Conservation (phyloP, 2,329 filamentous ascomycete species). For the Alternaria dauci region DNA sequence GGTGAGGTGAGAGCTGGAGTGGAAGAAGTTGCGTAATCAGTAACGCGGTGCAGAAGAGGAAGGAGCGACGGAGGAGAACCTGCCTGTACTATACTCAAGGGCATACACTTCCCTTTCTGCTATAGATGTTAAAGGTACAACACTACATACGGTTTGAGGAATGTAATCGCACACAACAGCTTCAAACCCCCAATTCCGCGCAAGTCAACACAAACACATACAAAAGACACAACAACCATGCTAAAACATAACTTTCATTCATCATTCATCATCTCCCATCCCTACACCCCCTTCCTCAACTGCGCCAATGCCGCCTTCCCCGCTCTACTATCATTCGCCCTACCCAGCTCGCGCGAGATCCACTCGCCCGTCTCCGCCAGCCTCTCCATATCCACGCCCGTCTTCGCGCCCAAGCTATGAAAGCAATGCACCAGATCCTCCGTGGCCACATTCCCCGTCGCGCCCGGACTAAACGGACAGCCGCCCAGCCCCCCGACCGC, state of each 20-base stretch:
- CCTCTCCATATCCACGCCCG: conserved; percentile 65
- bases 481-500: conserved; percentile 83
- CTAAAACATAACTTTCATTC: no score
- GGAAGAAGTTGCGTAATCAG: background rate
- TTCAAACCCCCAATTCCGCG: no score
- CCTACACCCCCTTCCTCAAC: conserved; percentile 26
- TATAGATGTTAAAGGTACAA: no score
- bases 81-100: background rate
- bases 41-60: background rate
- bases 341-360: conserved; percentile 49
- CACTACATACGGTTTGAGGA: no score
- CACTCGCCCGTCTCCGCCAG: conserved; percentile 50
- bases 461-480: conserved; percentile 84
- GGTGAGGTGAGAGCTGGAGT: no score
- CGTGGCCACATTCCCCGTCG: conserved; percentile 85
- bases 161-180: no score
- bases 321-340: conserved; percentile 50
- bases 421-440: conserved; percentile 83
- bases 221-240: no score
- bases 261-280: background rate
- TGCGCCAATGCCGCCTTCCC: conserved; percentile 51
- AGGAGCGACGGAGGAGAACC: background rate
- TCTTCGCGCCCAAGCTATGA: conserved; percentile 76
- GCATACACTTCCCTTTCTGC: no score
- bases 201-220: no score